Percentiles rank a stretch among this genome's conserved stretches.
These are phyloP conservation scores for Nakazawaea pomicola DNA, from an alignment of 805 yeast genomes.

Conservation along the genomic window DNA sequence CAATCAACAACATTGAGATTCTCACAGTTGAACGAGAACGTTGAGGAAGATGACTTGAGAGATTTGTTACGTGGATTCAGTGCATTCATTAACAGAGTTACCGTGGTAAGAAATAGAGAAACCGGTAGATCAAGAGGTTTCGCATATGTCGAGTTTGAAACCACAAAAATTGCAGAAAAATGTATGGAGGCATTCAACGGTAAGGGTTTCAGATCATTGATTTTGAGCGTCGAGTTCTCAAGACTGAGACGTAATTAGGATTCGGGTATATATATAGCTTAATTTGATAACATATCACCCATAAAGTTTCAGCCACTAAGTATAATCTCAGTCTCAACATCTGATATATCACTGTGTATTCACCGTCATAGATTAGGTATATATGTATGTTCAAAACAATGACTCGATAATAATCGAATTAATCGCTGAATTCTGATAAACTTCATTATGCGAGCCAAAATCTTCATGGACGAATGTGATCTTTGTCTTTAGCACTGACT, in stretches of 20 bases:
- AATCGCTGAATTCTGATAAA: constrained; percentile 39
- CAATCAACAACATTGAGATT: constrained; percentile 87
- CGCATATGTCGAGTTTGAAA: constrained; percentile 83
- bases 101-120: constrained; percentile 83
- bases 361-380: no score
- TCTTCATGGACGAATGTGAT: constrained; percentile 24
- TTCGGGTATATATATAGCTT: no score
- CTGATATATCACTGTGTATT: no score
- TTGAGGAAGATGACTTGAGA: constrained; percentile 77
- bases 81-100: constrained; percentile 64
- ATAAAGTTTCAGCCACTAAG: no score
- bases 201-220: constrained; percentile 87
- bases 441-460: constrained; percentile 65
- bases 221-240: constrained; percentile 62
- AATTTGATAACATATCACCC: no score
- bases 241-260: constrained; percentile 30
- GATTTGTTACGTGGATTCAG: constrained; percentile 68
- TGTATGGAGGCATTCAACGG: constrained; percentile 81
- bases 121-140: constrained; percentile 94
- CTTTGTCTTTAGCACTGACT: constrained; percentile 16
- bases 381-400: constrained; percentile 54
- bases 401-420: constrained; percentile 20
- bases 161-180: constrained; percentile 62
- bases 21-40: constrained; percentile 82
- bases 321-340: no score